Evolutionary conservation across 2,329 filamentous ascomycete genomes (phyloP), one percentile per base, ranked within the genome.

Genomic region (Fusarium albosuccineum): DNA sequence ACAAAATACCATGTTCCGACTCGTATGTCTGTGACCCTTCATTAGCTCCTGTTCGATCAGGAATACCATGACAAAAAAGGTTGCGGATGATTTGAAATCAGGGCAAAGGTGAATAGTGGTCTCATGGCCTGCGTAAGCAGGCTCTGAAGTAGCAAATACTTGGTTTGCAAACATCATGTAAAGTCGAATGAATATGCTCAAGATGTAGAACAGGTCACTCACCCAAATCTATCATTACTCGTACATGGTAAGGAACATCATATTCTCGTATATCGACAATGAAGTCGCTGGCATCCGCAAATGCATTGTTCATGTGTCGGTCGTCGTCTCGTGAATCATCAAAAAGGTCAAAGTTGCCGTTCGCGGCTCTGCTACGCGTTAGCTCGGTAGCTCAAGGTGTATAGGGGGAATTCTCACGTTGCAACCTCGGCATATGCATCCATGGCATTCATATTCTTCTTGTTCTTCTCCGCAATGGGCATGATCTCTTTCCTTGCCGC

Each of bases 91-190:
- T 41, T 36, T 54, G 51, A 77, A 80, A 89, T 97, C 93, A 97
- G 93, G 87, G 88, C 89, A 88, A 87, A 86, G 92, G 94, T 95
- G 92, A 92, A 77, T 89, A 88, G 85, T 86, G 90, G 93, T 99
- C 95, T 99, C 96, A 98, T 97, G 83, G 93, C 94, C 89, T 82
- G 82, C 39, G 16, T 83, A 85, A 77, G 80, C 81, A 79, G 89
- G 93, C 94, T 99, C 96, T 97, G 95, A 98, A 99, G 96, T 98
- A 98, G 96, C 96, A 98, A 98, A 98, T 98, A 98, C 94, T 93
- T 94, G 86, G 80, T 82, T 89, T 92, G 90, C 88, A 91, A 91
- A 87, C 95, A 98, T 98, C 95, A 94, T 96, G 27, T 52, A 64
- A 29, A 30, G 44, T 51, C 17, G 11, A 10, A 33, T 22, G 22